Conservation (phyloP, 2,329 filamentous ascomycete genomes). For the Alternaria viburni region DNA sequence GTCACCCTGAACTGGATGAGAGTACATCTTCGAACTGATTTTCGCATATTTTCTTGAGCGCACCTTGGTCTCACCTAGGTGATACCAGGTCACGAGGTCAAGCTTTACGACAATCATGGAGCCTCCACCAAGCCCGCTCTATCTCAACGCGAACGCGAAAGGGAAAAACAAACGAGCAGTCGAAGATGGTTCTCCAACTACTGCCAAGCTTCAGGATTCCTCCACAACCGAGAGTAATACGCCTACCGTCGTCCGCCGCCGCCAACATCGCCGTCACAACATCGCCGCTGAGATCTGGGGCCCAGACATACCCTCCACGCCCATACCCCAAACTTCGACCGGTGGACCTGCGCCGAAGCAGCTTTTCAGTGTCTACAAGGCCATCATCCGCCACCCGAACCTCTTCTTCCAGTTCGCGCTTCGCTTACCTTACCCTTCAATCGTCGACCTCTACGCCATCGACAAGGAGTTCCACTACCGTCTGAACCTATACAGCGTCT, state of each 20-base stretch:
- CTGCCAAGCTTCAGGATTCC: neutral
- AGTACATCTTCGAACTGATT: neutral
- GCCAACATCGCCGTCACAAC: conserved; percentile 30
- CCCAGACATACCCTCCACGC: conserved; percentile 5
- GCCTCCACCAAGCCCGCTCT: conserved; percentile 7
- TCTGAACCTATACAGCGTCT: conserved; percentile 61
- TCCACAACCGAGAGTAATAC: neutral
- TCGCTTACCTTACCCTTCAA: conserved; percentile 25
- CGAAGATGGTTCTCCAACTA: conserved; percentile 6
- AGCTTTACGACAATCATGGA: conserved; percentile 1
- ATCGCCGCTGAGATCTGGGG: conserved; percentile 30
- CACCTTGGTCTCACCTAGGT: neutral
- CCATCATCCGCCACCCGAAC: conserved; percentile 43
- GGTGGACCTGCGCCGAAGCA: neutral
- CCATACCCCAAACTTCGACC: neutral
- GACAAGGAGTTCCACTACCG: conserved; percentile 50
- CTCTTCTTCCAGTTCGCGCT: conserved; percentile 45
- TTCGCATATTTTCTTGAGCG: neutral
- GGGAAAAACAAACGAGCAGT: conserved; percentile 31
- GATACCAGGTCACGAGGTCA: neutral
- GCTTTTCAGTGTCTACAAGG: conserved; percentile 44
- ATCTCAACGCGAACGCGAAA: conserved; percentile 7
- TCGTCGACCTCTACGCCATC: conserved; percentile 46
- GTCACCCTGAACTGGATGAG: neutral
- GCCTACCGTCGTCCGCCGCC: conserved; percentile 29